Evolutionary conservation across 2,329 filamentous ascomycete genomes (phyloP).

Genomic region (Paracoccidioides lutzii): DNA sequence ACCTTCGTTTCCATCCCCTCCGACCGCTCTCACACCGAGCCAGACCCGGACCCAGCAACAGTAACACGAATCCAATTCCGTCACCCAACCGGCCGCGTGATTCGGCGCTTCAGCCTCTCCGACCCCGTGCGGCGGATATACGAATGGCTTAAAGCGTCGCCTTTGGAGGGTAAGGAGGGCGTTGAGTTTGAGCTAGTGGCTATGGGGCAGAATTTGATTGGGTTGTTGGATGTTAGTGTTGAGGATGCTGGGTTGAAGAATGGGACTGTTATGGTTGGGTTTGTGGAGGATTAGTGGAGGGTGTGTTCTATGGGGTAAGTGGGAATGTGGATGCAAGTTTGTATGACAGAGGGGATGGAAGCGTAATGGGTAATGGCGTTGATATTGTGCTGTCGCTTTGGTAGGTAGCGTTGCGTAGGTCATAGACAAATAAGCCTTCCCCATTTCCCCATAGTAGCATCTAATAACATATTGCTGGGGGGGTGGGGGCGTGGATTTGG

Average conservation of each 20-base stretch:
- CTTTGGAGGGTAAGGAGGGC: slow-evolving; percentile 65
- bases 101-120: slow-evolving; percentile 65
- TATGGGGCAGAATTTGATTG: slow-evolving; percentile 77
- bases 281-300: slow-evolving; percentile 44
- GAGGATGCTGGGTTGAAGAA: slow-evolving; percentile 77
- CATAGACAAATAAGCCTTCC: no score
- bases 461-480: no score
- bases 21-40: slow-evolving; percentile 63
- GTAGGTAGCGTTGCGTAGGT: no score
- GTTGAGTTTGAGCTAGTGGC: slow-evolving; percentile 76
- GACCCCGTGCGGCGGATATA: slow-evolving; percentile 76
- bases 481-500: no score
- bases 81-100: slow-evolving; percentile 69
- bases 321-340: background rate
- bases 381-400: no score
- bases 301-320: background rate
- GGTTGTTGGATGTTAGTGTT: slow-evolving; percentile 59
- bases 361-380: no score
- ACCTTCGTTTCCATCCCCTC: slow-evolving; percentile 61
- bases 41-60: slow-evolving; percentile 53
- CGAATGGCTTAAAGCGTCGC: slow-evolving; percentile 90
- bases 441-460: no score
- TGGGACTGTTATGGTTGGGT: slow-evolving; percentile 91
- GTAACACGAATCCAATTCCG: slow-evolving; percentile 88
- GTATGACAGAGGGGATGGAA: background rate